Percentiles rank a stretch among this genome's conserved stretches.
Conservation (phyloP, 2,329 filamentous ascomycete species). For the Teratosphaeria destructans region DNA sequence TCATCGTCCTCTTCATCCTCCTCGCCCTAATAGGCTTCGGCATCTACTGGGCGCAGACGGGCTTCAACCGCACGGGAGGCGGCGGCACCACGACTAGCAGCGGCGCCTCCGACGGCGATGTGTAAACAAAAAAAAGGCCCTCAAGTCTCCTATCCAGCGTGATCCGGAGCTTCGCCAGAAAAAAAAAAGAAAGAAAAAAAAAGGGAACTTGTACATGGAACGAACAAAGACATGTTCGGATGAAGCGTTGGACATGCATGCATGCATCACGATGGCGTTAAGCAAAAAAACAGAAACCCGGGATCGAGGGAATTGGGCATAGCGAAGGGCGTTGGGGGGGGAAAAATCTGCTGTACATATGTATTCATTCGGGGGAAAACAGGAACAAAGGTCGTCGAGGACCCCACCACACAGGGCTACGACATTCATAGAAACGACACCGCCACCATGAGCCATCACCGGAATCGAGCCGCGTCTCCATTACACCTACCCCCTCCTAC, state of each 20-base stretch:
- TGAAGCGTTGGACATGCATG: not conserved
- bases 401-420: not conserved
- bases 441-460: not conserved
- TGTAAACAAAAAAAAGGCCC: conserved; percentile 4
- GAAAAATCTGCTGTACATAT: not conserved
- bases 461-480: not conserved
- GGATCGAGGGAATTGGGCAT: not conserved
- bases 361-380: not conserved
- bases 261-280: not conserved
- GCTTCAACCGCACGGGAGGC: conserved; percentile 18
- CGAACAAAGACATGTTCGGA: not conserved
- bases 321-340: not conserved
- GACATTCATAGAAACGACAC: not conserved
- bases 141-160: not conserved
- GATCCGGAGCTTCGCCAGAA: no score
- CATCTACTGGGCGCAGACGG: conserved; percentile 40
- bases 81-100: conserved; percentile 15
- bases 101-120: conserved; percentile 15
- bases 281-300: not conserved
- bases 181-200: no score
- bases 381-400: not conserved
- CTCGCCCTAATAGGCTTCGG: conserved; percentile 39
- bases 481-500: conserved; percentile 19
- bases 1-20: conserved; percentile 43
- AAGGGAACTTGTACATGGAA: no score